These are phyloP conservation scores for Nannizziopsis barbatae DNA, from an alignment of 2,329 filamentous ascomycete species.

Conservation along the genomic window DNA sequence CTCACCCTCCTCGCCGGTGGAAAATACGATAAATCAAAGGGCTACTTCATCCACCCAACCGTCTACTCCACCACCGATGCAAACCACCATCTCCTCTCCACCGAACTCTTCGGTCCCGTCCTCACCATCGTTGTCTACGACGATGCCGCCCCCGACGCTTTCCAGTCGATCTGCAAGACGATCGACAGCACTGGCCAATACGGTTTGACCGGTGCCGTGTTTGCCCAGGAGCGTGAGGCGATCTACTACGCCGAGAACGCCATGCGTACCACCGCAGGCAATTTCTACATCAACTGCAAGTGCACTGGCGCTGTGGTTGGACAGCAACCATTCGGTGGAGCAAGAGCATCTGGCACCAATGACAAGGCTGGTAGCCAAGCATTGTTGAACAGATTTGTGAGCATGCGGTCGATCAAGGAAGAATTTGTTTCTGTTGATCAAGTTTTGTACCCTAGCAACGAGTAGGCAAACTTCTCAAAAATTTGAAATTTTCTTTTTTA, in stretches of 20 bases:
- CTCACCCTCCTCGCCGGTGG: constrained; percentile 66
- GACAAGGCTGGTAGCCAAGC: constrained; percentile 60
- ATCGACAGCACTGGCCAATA: constrained; percentile 34
- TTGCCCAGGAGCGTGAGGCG: constrained; percentile 31
- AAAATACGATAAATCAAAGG: constrained; percentile 63
- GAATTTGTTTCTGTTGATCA: constrained; percentile 55
- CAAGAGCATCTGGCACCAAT: constrained; percentile 58
- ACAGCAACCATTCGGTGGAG: constrained; percentile 61
- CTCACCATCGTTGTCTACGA: constrained; percentile 67
- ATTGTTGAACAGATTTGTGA: constrained; percentile 55
- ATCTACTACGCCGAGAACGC: constrained; percentile 28
- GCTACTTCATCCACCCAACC: constrained; percentile 76
- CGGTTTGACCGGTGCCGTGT: constrained; percentile 35
- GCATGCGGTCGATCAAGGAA: constrained; percentile 59
- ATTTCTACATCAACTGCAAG: constrained; percentile 38
- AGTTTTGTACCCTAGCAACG: constrained; percentile 63
- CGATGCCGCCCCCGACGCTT: constrained; percentile 54
- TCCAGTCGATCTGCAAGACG: constrained; percentile 47
- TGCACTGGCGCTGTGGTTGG: constrained; percentile 60
- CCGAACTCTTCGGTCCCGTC: constrained; percentile 74
- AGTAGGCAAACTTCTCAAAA: constrained; percentile 21
- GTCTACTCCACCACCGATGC: constrained; percentile 67
- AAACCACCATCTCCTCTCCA: constrained; percentile 59
- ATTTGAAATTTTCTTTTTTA: no score
- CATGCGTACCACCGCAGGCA: constrained; percentile 31